Conservation (phyloP, 331 rosid genomes). For the Pyracantha coccinea region DNA sequence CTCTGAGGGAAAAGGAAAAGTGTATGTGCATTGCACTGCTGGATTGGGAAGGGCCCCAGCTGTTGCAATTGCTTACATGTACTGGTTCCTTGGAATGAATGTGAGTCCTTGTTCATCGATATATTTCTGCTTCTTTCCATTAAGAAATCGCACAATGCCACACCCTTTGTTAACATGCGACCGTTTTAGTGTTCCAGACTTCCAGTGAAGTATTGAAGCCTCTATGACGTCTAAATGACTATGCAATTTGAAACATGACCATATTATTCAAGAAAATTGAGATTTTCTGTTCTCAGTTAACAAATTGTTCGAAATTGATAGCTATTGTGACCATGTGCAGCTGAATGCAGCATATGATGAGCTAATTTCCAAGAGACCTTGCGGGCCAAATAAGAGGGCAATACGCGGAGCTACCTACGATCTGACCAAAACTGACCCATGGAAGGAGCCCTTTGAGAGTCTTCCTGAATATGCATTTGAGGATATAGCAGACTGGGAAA, state of each 20-base stretch:
- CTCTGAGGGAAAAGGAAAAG: slow-evolving; percentile 74
- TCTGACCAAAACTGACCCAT: slow-evolving; percentile 69
- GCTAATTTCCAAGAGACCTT: slow-evolving; percentile 73
- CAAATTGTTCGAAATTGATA: background rate
- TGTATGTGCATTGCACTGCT: slow-evolving; percentile 84
- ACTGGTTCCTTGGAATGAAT: slow-evolving; percentile 79
- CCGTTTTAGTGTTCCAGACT: background rate
- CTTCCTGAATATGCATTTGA: slow-evolving; percentile 81
- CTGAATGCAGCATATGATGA: slow-evolving; percentile 67
- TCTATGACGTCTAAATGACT: background rate
- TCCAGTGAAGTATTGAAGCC: background rate
- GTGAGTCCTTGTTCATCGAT: slow-evolving; percentile 22
- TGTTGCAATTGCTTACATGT: slow-evolving; percentile 81
- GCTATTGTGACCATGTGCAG: slow-evolving; percentile 27
- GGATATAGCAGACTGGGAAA: slow-evolving; percentile 84
- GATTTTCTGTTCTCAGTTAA: background rate
- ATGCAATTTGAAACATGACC: background rate
- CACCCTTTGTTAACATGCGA: background rate
- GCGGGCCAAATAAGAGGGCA: slow-evolving; percentile 82
- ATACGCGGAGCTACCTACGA: slow-evolving; percentile 79
- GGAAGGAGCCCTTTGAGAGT: slow-evolving; percentile 87
- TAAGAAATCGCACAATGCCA: background rate
- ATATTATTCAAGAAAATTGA: background rate
- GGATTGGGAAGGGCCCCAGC: slow-evolving; percentile 97
- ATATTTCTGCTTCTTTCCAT: background rate